Conservation (phyloP, 805 yeast genomes). For the Nakazawaea holstii region DNA sequence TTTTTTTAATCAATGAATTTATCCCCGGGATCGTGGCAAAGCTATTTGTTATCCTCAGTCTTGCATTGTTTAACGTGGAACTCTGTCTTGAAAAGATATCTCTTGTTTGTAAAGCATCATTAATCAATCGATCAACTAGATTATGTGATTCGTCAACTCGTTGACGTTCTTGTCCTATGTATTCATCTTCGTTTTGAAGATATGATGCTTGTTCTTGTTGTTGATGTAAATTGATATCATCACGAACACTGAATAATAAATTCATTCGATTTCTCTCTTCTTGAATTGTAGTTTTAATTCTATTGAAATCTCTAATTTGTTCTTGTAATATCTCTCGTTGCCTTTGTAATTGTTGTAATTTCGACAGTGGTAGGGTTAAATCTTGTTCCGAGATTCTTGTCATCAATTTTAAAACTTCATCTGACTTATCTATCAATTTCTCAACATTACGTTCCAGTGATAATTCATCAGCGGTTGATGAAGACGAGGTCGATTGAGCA, state of each 20-base stretch:
- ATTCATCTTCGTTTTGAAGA: slow-evolving; percentile 50
- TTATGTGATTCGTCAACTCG: slow-evolving; percentile 69
- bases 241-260: slow-evolving; percentile 67
- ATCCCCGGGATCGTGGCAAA: slow-evolving; percentile 78
- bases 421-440: slow-evolving; percentile 44
- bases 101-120: slow-evolving; percentile 85
- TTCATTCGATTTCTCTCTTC: slow-evolving; percentile 78
- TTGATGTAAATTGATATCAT: slow-evolving; percentile 71
- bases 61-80: slow-evolving; percentile 55
- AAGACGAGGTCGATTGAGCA: slow-evolving; percentile 44
- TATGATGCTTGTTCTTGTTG: slow-evolving; percentile 27
- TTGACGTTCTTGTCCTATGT: slow-evolving; percentile 70
- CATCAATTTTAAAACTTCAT: slow-evolving; percentile 45
- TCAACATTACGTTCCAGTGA: slow-evolving; percentile 44
- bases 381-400: slow-evolving; percentile 52
- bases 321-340: slow-evolving; percentile 74
- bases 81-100: slow-evolving; percentile 79
- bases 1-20: slow-evolving; percentile 66
- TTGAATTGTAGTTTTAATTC: slow-evolving; percentile 51
- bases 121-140: slow-evolving; percentile 72
- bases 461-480: slow-evolving; percentile 43
- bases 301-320: slow-evolving; percentile 56
- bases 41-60: slow-evolving; percentile 53
- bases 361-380: slow-evolving; percentile 59
- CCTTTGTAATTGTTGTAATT: slow-evolving; percentile 74